Base-by-base conservation (phyloP, 768 basidiomycete genomes). In the Boletus speciosus region DNA sequence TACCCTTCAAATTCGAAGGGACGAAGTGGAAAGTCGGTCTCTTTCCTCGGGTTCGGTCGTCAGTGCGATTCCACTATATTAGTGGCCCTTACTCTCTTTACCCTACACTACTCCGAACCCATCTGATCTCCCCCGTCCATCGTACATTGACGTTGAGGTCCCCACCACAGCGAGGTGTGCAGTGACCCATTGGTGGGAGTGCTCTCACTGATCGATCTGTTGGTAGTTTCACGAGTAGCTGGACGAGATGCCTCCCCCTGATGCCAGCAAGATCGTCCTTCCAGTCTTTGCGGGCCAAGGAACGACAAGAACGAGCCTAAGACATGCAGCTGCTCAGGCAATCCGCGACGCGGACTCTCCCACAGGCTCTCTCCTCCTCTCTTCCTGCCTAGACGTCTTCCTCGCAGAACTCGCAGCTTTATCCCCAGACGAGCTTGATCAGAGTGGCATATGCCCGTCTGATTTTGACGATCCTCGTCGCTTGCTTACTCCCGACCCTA, bases 241-340 rank as follows among this genome's bases (percentile, higher is more conserved):
- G 41, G 42, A 31, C 32, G 27, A 47, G 11, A 63, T 62, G 59
- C 23, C 37, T 27, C 32, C 39, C 57, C 49, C 53, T 49, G 43
- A 47, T 27, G 12, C 32, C 0, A 41, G 10, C 9, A 39, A n/a
- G 21, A 48, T 71, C 54, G 12, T 60, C 27, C 60, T 85, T 42
- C 83, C 80, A 4, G 66, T 83, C 16, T 85, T 85, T 59, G 73
- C 79, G 41, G 83, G 83, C 6, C 84, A 85, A 61, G 84, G 81
- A 3, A 74, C 77, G 4, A 47, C 71, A 11, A 66, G 67, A 12
- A 56, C 71, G 23, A 71, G 70, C 44, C 56, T 73, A 27, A 49
- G 57, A 15, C 63, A 66, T 32, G 69, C 72, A 15, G 67, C 67
- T 7, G 66, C 71, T 25, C 75, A 75, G 61, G 76, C 77, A 6